Conservation (phyloP, 2,329 filamentous ascomycete species). For the Fusarium nodosum region DNA sequence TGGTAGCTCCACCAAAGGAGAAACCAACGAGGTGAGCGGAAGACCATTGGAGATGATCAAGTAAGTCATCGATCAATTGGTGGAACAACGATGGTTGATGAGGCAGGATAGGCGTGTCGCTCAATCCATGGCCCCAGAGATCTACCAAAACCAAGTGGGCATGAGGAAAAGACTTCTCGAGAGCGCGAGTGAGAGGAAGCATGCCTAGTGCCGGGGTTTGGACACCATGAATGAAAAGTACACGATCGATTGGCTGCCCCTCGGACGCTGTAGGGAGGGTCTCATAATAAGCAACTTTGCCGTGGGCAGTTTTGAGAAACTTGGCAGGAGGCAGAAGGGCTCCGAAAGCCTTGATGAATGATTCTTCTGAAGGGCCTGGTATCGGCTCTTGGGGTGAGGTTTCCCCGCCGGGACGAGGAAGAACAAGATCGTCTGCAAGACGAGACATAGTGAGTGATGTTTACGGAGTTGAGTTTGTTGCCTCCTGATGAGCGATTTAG, state of each 20-base stretch:
- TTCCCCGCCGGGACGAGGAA: conserved; percentile 17
- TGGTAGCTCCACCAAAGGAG: conserved; percentile 62
- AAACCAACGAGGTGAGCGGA: conserved; percentile 62
- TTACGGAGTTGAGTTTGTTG: neutral
- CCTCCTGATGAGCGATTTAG: neutral
- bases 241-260: conserved; percentile 36
- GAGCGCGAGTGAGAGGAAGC: conserved; percentile 56
- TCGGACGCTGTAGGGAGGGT: conserved; percentile 38
- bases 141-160: conserved; percentile 62
- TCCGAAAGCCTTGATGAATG: conserved; percentile 57
- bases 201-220: conserved; percentile 65
- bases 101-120: conserved; percentile 59
- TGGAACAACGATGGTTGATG: conserved; percentile 61
- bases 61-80: conserved; percentile 55
- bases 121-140: conserved; percentile 68
- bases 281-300: conserved; percentile 59
- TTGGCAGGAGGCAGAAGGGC: conserved; percentile 55
- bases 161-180: conserved; percentile 54
- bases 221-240: conserved; percentile 65
- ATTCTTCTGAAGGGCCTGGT: conserved; percentile 54
- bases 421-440: neutral
- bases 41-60: conserved; percentile 59
- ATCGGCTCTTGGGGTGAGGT: conserved; percentile 39
- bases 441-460: neutral
- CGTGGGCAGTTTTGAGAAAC: conserved; percentile 52